Base-by-base conservation (phyloP, 176 grass and related monocot species). In the Aegilops speltoides region DNA sequence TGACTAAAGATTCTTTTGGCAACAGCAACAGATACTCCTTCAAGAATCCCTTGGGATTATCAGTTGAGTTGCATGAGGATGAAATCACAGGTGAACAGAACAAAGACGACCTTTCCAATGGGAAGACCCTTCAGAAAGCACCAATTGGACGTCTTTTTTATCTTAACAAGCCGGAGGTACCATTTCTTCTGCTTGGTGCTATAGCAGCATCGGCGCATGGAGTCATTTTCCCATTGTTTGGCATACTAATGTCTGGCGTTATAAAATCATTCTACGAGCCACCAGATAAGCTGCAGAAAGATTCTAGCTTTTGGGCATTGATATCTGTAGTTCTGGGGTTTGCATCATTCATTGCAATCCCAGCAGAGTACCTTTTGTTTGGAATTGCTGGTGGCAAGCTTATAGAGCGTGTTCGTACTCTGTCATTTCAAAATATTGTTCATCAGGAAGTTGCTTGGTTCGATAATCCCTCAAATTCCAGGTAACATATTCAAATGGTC, bases 361-460 rank as follows among this genome's bases (percentile, higher is more conserved):
- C 90, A 24, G 22, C 80, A 17, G 59, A 97, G 48, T 97, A 93
- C 28, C 91, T 86, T 38, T 79, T 94, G 8, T 97, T 97, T 12
- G 92, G 86, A 34, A 77, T 97, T 29, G 95, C 95, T 46, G 95
- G 95, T 15, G 95, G 90, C 3, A 94, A 89, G 79, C 85, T 97
- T 9, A 79, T 97, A 25, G 57, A 94, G 76, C 89, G 92, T n/a
- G 87, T 97, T 7, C 90, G 84, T 19, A 64, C 73, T 40, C 54
- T 89, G 57, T 91, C 89, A 40, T 97, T 97, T 84, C 68, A 83
- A 68, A 93, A 57, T 19, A 89, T 94, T 26, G 82, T 97, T 46
- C 73, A 23, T 17, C 90, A 94, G 50, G 95, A 97, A 85, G 82
- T 97, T 64, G 31, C 73, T 57, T 97, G 95, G 95, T 97, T 97